Conservation (phyloP, 306 rosid genomes). For the Cucumis cinereus region DNA sequence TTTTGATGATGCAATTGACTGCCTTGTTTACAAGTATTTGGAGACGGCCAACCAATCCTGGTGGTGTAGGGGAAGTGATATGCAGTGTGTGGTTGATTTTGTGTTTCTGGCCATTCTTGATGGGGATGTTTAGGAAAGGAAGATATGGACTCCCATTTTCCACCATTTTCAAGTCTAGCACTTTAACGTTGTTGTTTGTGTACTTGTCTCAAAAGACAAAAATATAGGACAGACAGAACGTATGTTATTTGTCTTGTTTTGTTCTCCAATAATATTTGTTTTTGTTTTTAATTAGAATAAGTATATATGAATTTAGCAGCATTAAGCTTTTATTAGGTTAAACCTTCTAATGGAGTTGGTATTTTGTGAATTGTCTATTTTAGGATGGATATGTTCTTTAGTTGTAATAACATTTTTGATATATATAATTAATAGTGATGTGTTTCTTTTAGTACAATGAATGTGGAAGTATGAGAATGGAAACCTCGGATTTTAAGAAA, state of each 20-base stretch:
- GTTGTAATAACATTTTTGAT: too few species aligned
- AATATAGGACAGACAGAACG: not conserved
- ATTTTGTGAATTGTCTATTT: too few species aligned
- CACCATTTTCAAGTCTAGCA: constrained; percentile 27
- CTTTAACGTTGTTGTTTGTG: constrained; percentile 27
- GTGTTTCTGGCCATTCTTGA: constrained; percentile 43
- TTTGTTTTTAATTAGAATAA: not conserved
- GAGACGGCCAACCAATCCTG: not conserved
- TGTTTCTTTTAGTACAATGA: too few species aligned
- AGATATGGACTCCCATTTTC: constrained; percentile 44
- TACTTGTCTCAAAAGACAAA: constrained; percentile 7
- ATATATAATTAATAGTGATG: too few species aligned
- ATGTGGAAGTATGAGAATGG: too few species aligned
- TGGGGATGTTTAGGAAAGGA: constrained; percentile 39
- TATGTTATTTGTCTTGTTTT: not conserved
- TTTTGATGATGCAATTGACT: constrained; percentile 34
- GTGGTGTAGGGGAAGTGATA: constrained; percentile 26
- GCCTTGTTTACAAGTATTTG: constrained; percentile 19
- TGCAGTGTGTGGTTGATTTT: constrained; percentile 33
- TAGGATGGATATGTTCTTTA: too few species aligned
- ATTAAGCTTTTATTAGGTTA: not conserved
- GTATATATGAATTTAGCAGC: not conserved
- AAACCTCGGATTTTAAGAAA: too few species aligned
- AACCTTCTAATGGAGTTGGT: too few species aligned
- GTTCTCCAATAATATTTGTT: not conserved